These are phyloP conservation scores for Dalbergia cultrata DNA, from an alignment of 306 rosid species.

Conservation along the genomic window DNA sequence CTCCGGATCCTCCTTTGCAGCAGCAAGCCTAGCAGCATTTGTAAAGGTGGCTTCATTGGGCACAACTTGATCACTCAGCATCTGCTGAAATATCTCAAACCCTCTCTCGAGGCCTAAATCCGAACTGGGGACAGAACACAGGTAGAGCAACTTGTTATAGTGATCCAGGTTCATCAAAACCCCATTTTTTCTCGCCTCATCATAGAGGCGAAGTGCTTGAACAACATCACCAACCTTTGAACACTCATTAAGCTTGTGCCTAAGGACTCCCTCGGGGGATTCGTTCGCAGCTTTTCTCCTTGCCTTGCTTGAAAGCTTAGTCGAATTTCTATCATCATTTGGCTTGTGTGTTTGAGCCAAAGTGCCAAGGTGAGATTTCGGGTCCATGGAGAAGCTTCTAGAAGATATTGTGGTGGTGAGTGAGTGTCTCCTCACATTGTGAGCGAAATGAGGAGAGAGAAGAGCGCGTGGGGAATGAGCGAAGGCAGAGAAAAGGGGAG, in stretches of 20 bases:
- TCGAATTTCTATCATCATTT: neutral
- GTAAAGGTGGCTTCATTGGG: conserved; percentile 90
- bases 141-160: conserved; percentile 70
- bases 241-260: conserved; percentile 58
- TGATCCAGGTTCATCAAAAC: conserved; percentile 60
- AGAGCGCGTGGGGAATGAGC: conserved; percentile 48
- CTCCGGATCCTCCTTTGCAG: conserved; percentile 75
- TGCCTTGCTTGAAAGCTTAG: conserved; percentile 47
- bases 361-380: conserved; percentile 42
- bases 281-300: conserved; percentile 57
- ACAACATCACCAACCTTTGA: conserved; percentile 62
- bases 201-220: conserved; percentile 78
- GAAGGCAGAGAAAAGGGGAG: conserved; percentile 59
- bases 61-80: conserved; percentile 63
- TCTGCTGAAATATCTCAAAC: conserved; percentile 79
- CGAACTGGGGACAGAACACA: conserved; percentile 61
- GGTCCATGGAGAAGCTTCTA: conserved; percentile 31
- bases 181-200: conserved; percentile 63
- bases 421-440: neutral
- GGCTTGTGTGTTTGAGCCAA: conserved; percentile 46
- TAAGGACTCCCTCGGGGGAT: conserved; percentile 67
- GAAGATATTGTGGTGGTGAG: neutral
- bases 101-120: conserved; percentile 65
- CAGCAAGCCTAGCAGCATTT: conserved; percentile 81
- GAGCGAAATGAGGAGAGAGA: conserved; percentile 19